A percentile compares a stretch with the other conserved stretches of the same genome.
phyloP scores from a whole-genome alignment of 345 rosid genomes.

The Melaleuca alternifolia region DNA sequence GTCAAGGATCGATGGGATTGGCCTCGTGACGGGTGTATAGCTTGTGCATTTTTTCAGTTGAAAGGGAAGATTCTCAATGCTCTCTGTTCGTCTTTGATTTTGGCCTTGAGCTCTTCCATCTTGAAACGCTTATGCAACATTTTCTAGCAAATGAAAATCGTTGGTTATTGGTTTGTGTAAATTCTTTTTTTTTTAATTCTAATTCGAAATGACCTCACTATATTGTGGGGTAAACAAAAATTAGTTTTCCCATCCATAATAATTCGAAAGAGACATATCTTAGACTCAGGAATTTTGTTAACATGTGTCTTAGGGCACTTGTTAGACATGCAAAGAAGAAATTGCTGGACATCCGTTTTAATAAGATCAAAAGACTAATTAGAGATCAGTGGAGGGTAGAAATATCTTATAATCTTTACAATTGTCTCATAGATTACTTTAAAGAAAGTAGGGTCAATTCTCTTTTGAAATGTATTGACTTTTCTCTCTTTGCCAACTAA shows the following conservation, averaged over 20 bases:
- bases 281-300: not conserved
- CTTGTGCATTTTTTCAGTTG: not conserved
- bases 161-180: not conserved
- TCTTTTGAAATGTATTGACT: not conserved
- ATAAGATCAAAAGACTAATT: not conserved
- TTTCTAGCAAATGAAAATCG: not conserved
- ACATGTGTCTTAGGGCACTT: not conserved
- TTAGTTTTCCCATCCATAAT: not conserved
- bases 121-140: not conserved
- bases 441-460: not conserved
- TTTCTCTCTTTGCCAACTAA: not conserved
- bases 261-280: not conserved
- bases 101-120: not conserved
- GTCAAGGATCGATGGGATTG: not conserved
- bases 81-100: not conserved
- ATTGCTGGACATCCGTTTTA: not conserved
- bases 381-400: not conserved
- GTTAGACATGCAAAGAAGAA: not conserved
- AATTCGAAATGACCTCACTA: not conserved
- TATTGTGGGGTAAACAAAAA: not conserved
- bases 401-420: not conserved
- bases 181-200: no score
- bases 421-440: not conserved
- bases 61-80: not conserved
- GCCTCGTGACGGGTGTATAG: not conserved